Evolutionary conservation across 192 early-diverging fungal genomes (phyloP).

Genomic region (Umbelopsis isabellina): DNA sequence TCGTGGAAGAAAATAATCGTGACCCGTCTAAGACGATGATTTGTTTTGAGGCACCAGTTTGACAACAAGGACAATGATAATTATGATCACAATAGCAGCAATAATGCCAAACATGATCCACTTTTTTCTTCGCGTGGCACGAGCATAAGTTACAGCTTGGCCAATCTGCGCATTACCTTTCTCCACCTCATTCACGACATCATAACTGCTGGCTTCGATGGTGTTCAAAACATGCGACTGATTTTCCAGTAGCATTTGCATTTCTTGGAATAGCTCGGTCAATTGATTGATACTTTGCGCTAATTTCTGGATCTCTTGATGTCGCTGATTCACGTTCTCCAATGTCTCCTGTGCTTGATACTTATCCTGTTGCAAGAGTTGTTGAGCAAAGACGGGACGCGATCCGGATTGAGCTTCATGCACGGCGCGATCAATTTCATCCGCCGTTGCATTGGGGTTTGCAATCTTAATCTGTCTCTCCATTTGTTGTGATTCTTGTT

Average conservation of each 20-base stretch:
- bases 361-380: slow-evolving; percentile 53
- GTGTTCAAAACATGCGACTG: slow-evolving; percentile 34
- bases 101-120: slow-evolving; percentile 59
- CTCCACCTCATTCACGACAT: slow-evolving; percentile 65
- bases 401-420: slow-evolving; percentile 45
- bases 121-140: slow-evolving; percentile 55
- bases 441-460: slow-evolving; percentile 59
- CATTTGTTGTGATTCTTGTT: slow-evolving; percentile 30
- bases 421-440: slow-evolving; percentile 62
- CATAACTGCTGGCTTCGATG: slow-evolving; percentile 35
- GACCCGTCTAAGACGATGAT: not conserved
- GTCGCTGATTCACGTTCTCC: slow-evolving; percentile 65
- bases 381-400: slow-evolving; percentile 57
- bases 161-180: slow-evolving; percentile 60
- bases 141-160: slow-evolving; percentile 51
- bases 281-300: slow-evolving; percentile 60
- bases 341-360: slow-evolving; percentile 44
- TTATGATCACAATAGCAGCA: slow-evolving; percentile 43
- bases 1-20: not conserved
- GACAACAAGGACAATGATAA: slow-evolving; percentile 45
- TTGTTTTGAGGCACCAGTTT: slow-evolving; percentile 27
- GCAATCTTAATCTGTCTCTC: slow-evolving; percentile 44
- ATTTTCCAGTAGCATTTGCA: slow-evolving; percentile 60
- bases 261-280: slow-evolving; percentile 63
- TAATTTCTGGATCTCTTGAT: slow-evolving; percentile 60